Percentiles rank a stretch among this genome's conserved stretches.
Conservation (phyloP, 2,329 filamentous ascomycete genomes). For the Claviceps spartinae region DNA sequence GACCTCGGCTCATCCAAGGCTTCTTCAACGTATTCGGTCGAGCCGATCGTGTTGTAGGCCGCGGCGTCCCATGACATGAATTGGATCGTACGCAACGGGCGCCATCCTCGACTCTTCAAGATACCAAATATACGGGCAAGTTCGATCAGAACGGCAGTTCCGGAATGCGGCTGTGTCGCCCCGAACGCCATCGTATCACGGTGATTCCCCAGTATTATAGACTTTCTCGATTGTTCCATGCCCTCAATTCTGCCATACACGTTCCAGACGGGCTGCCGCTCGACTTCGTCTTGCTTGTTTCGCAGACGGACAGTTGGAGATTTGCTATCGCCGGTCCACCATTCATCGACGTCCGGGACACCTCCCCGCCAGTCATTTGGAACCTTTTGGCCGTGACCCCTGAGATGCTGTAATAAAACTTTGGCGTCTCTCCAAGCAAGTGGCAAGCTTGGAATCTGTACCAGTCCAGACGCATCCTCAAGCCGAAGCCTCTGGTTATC, state of each 20-base stretch:
- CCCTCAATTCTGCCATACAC: constrained; percentile 73
- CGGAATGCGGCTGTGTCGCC: constrained; percentile 71
- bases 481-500: constrained; percentile 52
- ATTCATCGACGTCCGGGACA: constrained; percentile 60
- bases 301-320: constrained; percentile 69
- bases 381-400: constrained; percentile 58
- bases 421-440: constrained; percentile 84
- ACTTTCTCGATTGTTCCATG: constrained; percentile 71
- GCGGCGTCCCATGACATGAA: constrained; percentile 95
- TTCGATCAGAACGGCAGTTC: constrained; percentile 84
- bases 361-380: constrained; percentile 62
- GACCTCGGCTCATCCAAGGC: constrained; percentile 42
- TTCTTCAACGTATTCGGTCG: constrained; percentile 87
- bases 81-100: constrained; percentile 83
- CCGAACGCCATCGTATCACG: constrained; percentile 89
- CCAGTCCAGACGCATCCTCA: constrained; percentile 57
- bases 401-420: constrained; percentile 58
- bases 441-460: constrained; percentile 78
- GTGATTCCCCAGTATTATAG: constrained; percentile 82
- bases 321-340: constrained; percentile 68
- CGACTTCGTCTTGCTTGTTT: constrained; percentile 76
- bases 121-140: constrained; percentile 74
- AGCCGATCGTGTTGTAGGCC: constrained; percentile 87
- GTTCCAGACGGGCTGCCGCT: constrained; percentile 81
- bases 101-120: constrained; percentile 66